These are phyloP conservation scores for Backusella psychrophila DNA, from an alignment of 192 early-diverging fungal species.

Conservation along the genomic window DNA sequence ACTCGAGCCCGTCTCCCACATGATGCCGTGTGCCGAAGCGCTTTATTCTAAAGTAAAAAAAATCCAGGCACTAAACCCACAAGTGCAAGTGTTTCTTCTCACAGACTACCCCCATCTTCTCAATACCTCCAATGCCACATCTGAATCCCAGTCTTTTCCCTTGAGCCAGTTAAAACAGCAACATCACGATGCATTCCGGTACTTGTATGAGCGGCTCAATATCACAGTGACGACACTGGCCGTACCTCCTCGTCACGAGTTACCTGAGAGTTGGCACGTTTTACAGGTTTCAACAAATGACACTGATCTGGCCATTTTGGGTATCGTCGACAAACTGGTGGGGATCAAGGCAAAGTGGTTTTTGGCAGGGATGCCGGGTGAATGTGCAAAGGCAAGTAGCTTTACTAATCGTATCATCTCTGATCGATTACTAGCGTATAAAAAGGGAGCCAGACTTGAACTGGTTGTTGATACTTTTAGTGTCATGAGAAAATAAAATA, in stretches of 20 bases:
- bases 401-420: conserved; percentile 29
- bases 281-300: conserved; percentile 15
- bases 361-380: conserved; percentile 15
- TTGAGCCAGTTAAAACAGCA: conserved; percentile 14
- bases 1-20: conserved; percentile 1
- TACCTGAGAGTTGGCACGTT: conserved; percentile 32
- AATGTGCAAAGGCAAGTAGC: conserved; percentile 27
- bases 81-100: conserved; percentile 28
- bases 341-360: conserved; percentile 35
- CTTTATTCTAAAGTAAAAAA: conserved; percentile 18
- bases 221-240: conserved; percentile 29
- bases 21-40: conserved; percentile 32
- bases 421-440: conserved; percentile 19
- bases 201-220: conserved; percentile 27
- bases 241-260: not conserved
- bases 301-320: conserved; percentile 22
- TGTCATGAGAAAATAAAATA: not conserved
- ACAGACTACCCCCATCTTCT: conserved; percentile 40
- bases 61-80: not conserved
- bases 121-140: conserved; percentile 6
- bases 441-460: not conserved
- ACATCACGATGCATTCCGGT: conserved; percentile 30
- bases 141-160: conserved; percentile 34
- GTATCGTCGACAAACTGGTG: conserved; percentile 39
- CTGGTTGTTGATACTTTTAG: conserved; percentile 2